Base-by-base conservation (phyloP, 805 yeast genomes). In the Kluyveromyces siamensis region DNA sequence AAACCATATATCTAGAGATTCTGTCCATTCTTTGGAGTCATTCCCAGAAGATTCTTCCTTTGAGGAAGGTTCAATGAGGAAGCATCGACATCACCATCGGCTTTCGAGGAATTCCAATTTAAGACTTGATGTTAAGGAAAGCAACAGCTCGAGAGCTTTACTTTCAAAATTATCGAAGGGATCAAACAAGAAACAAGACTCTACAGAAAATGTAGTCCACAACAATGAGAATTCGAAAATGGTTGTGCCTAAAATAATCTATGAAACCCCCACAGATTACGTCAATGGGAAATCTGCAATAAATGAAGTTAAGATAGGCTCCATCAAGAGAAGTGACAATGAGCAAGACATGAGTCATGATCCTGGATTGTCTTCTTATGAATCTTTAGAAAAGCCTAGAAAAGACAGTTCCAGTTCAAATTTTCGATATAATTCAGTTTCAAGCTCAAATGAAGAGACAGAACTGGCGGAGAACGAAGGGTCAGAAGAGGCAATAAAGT, bases 241-340 rank as follows among this genome's bases (percentile, higher is more conserved):
- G 16, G 21, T 43, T 11, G 39, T 43, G 18, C 45, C 45, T 11
- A 43, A 43, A 27, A 43, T 43, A 21, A 25, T 43, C n/a, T 43
- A 43, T n/a, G 27, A 43, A 5, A 33, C 38, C n/a, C 39, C 45
- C 4, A n/a, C 21, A n/a, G 39, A 43, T n/a, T 18, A 35, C 27
- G 27, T 21, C 8, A 36, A n/a, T 16, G 45, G 45, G 5, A 43
- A 43, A 35, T 43, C 39, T 21, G 39, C 45, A 18, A 33, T 43
- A n/a, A 43, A 33, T 11, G 45, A 43, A 11, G 27, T 43, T 9
- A 37, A n/a, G 25, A 43, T 43, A 17, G 45, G 36, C 18, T 38
- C 45, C n/a, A 17, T 43, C 2, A 43, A 33, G 27, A 43, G 18
- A n/a, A 11, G 27, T 14, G 45, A 43, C 17, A n/a, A 4, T 37